Conservation (phyloP, 2,329 filamentous ascomycete species). For the Colletotrichum phormii region DNA sequence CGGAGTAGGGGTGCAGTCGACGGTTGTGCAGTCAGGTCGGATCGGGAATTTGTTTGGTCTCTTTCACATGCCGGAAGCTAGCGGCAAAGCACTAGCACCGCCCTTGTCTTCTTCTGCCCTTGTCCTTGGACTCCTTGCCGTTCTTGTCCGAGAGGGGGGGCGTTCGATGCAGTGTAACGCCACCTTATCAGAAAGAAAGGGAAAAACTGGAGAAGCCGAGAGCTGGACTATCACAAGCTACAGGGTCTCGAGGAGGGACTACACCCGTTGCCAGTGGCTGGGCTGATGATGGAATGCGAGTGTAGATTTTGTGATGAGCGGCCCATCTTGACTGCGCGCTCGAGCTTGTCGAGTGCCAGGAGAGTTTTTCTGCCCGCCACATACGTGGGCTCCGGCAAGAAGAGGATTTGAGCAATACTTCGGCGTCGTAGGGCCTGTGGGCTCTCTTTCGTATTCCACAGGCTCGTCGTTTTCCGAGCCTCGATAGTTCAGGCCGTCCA, state of each 20-base stretch:
- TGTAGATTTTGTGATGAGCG: slow-evolving; percentile 17
- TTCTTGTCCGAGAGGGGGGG: slow-evolving; percentile 8
- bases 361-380: slow-evolving; percentile 7
- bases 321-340: slow-evolving; percentile 11
- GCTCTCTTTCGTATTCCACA: slow-evolving; percentile 14
- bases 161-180: slow-evolving; percentile 32
- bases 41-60: slow-evolving; percentile 20
- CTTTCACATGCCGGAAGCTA: slow-evolving; percentile 34
- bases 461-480: slow-evolving; percentile 9
- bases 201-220: slow-evolving; percentile 35
- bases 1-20: neutral
- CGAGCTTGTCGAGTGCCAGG: slow-evolving; percentile 11
- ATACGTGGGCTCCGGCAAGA: slow-evolving; percentile 12
- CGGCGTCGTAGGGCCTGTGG: slow-evolving; percentile 10
- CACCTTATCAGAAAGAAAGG: slow-evolving; percentile 17
- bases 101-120: slow-evolving; percentile 23
- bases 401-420: neutral
- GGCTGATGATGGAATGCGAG: slow-evolving; percentile 30
- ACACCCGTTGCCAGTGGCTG: slow-evolving; percentile 24
- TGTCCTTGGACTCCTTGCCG: slow-evolving; percentile 24
- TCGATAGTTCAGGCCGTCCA: slow-evolving; percentile 24
- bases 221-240: slow-evolving; percentile 33
- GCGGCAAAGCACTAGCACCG: slow-evolving; percentile 28
- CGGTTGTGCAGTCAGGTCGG: neutral
- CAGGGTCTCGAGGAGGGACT: slow-evolving; percentile 4